Evolutionary conservation across 495 filamentous ascomycete genomes (phyloP).

Genomic region (Cryomyces minteri): DNA sequence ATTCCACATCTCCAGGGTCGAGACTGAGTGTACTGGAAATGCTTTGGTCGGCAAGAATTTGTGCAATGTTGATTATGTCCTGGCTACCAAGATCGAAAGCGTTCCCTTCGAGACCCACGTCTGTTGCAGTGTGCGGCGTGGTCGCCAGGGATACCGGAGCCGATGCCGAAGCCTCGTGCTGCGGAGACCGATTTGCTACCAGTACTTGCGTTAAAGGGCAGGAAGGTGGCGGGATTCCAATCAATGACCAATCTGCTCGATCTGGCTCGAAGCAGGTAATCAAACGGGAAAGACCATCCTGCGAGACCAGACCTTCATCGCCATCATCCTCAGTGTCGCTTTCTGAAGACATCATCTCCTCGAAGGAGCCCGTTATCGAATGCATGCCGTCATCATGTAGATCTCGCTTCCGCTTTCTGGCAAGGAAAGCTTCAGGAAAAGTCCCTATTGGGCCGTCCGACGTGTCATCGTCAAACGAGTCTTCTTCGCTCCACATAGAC

Average conservation of each 20-base stretch:
- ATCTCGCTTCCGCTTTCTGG: background rate
- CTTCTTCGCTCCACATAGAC: background rate
- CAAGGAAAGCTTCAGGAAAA: background rate
- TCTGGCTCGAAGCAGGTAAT: background rate
- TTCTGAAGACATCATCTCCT: background rate
- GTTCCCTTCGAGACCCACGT: background rate
- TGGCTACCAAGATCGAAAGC: slow-evolving; percentile 5
- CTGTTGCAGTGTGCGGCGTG: background rate
- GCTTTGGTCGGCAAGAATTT: slow-evolving; percentile 30
- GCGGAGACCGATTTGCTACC: too few relatives aligned
- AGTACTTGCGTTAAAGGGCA: background rate
- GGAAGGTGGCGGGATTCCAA: background rate
- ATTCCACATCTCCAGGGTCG: background rate
- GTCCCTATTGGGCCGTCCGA: background rate
- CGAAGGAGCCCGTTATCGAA: background rate
- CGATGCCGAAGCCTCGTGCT: background rate
- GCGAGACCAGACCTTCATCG: background rate
- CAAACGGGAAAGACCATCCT: background rate
- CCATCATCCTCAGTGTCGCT: background rate
- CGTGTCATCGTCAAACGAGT: background rate
- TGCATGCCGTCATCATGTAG: background rate
- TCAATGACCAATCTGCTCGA: background rate
- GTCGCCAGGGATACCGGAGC: background rate
- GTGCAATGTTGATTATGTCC: slow-evolving; percentile 26
- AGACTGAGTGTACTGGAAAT: slow-evolving; percentile 1